A percentile compares a stretch with the other conserved stretches of the same genome.
Conservation (phyloP, 768 basidiomycete species). For the Rhodotorula diobovata region DNA sequence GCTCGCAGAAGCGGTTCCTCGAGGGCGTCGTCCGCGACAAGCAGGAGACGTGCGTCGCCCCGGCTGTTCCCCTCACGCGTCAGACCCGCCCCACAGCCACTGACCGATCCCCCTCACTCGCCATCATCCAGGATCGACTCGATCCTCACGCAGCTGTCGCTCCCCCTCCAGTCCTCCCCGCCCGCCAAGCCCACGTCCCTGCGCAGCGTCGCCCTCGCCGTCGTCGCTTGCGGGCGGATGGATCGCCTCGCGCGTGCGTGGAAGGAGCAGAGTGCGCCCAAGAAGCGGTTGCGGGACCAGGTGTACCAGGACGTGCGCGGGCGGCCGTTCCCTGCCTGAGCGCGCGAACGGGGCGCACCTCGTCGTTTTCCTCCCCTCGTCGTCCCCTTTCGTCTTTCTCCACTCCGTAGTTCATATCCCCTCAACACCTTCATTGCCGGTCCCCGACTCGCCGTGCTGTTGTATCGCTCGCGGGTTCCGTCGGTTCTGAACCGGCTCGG, state of each 20-base stretch:
- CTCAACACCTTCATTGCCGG: background rate
- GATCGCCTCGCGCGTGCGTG: constrained; percentile 18
- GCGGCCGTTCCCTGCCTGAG: constrained; percentile 25
- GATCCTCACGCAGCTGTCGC: constrained; percentile 23
- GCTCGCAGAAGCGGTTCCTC: constrained; percentile 84
- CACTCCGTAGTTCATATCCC: background rate
- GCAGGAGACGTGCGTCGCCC: constrained; percentile 35
- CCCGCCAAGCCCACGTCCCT: constrained; percentile 10
- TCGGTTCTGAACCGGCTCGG: too few species aligned
- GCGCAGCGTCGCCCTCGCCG: constrained; percentile 29
- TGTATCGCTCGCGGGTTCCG: background rate
- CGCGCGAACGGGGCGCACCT: background rate
- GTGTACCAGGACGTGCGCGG: constrained; percentile 39
- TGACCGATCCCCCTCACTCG: background rate
- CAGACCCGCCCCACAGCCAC: too few species aligned
- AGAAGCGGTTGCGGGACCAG: constrained; percentile 29
- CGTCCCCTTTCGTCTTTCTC: background rate
- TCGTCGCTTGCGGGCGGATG: constrained; percentile 39
- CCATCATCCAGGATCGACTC: constrained; percentile 38
- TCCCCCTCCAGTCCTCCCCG: constrained; percentile 10
- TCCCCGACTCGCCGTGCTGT: background rate
- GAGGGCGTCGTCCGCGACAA: constrained; percentile 53
- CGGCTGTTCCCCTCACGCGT: accelerated
- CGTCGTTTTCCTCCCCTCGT: background rate
- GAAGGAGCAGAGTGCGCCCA: constrained; percentile 27